phyloP scores from a whole-genome alignment of 129 eudicot genomes.

The Tagetes erecta region DNA sequence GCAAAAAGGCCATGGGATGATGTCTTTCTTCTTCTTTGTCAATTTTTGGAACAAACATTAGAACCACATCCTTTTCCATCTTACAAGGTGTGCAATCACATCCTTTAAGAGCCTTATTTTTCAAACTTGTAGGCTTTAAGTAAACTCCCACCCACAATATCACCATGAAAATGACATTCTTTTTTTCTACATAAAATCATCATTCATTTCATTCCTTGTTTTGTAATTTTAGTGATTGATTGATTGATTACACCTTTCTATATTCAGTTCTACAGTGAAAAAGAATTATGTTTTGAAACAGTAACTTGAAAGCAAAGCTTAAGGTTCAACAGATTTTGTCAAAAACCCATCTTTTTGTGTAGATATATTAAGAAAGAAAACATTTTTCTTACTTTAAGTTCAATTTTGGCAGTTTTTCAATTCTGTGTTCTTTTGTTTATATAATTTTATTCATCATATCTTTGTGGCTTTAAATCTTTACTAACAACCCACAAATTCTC shows the following conservation, averaged over 20 bases:
- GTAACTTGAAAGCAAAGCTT: conserved; percentile 62
- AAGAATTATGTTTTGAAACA: not conserved
- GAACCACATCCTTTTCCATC: conserved; percentile 17
- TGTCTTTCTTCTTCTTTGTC: conserved; percentile 23
- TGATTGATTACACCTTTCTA: conserved; percentile 31
- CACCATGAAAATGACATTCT: conserved; percentile 29
- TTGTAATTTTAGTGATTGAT: conserved; percentile 19
- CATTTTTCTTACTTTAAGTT: conserved; percentile 20
- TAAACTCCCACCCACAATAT: conserved; percentile 39
- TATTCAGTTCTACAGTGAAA: conserved; percentile 1
- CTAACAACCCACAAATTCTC: conserved; percentile 7
- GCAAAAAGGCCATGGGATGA: conserved; percentile 22
- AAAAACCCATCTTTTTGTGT: conserved; percentile 10
- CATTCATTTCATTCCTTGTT: conserved; percentile 20
- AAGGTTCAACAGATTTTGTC: conserved; percentile 20
- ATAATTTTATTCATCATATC: not conserved
- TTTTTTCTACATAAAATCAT: conserved; percentile 23
- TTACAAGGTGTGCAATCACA: conserved; percentile 35
- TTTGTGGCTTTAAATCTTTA: conserved; percentile 24
- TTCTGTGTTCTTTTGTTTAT: conserved; percentile 19
- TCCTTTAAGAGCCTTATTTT: conserved; percentile 34
- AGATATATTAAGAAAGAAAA: conserved; percentile 23
- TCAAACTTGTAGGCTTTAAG: conserved; percentile 36
- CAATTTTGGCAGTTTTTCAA: conserved; percentile 15
- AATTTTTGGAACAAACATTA: conserved; percentile 28